Conservation (phyloP, 805 yeast species). For the Lipomyces yamadae region DNA sequence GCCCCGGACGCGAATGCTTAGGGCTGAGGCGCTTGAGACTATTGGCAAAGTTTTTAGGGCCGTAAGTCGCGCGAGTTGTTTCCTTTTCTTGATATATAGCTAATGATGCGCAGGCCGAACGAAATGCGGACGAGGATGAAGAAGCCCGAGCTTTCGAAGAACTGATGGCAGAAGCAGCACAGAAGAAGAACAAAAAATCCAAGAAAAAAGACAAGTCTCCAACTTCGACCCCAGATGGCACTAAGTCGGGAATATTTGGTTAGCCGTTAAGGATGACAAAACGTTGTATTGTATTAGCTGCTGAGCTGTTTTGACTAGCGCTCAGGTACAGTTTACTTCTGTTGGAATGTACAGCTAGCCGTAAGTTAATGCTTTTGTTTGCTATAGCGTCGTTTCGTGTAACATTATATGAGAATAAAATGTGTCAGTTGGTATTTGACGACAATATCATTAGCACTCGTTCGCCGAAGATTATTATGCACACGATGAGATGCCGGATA, state of each 20-base stretch:
- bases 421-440: neutral
- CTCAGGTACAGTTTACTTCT: neutral
- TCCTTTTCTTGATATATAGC: neutral
- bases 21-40: slow-evolving; percentile 78
- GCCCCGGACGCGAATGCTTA: slow-evolving; percentile 62
- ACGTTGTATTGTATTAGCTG: neutral
- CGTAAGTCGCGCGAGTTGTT: neutral
- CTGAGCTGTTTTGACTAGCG: neutral
- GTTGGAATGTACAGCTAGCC: neutral
- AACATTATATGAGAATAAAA: neutral
- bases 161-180: slow-evolving; percentile 82
- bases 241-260: neutral
- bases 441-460: neutral
- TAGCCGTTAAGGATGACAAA: neutral
- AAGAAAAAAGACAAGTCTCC: slow-evolving; percentile 38
- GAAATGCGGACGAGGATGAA: slow-evolving; percentile 88
- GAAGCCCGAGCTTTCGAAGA: slow-evolving; percentile 91
- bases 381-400: neutral
- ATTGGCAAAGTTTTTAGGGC: slow-evolving; percentile 71
- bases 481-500: neutral
- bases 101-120: slow-evolving; percentile 51
- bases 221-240: slow-evolving; percentile 13
- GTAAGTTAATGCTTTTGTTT: neutral
- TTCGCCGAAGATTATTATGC: neutral
- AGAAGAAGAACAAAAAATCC: slow-evolving; percentile 61